These are phyloP conservation scores for Cyclotella cryptica DNA, from an alignment of 108 stramenopile genomes.

Conservation along the genomic window DNA sequence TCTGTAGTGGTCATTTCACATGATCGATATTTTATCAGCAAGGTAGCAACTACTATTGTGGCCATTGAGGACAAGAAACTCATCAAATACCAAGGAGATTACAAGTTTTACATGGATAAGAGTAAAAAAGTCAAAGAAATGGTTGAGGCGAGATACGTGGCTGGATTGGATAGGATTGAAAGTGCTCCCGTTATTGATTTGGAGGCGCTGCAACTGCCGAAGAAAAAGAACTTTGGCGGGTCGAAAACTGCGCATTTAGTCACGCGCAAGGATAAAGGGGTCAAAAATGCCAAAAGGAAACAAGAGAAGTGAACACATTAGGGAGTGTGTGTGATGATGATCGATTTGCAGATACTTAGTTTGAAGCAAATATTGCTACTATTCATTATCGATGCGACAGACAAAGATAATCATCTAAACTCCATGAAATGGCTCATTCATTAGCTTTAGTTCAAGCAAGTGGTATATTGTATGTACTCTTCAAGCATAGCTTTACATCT, in stretches of 20 bases:
- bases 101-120: constrained; percentile 94
- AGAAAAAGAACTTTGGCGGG: constrained; percentile 95
- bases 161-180: constrained; percentile 77
- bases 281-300: constrained; percentile 96
- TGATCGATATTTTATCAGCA: constrained; percentile 97
- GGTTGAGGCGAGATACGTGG: constrained; percentile 86
- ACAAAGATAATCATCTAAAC: too few species aligned
- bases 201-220: constrained; percentile 62
- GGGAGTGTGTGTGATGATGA: neutral
- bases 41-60: constrained; percentile 94
- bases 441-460: too few species aligned
- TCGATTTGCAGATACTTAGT: neutral
- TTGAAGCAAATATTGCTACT: too few species aligned
- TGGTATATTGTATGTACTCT: too few species aligned
- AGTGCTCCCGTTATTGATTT: constrained; percentile 77
- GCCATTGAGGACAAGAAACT: constrained; percentile 92
- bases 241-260: constrained; percentile 84
- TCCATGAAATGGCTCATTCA: too few species aligned
- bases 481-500: too few species aligned
- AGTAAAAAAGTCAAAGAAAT: constrained; percentile 84
- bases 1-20: constrained; percentile 94
- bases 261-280: constrained; percentile 91
- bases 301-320: constrained; percentile 11
- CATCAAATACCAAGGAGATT: constrained; percentile 91
- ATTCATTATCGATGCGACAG: too few species aligned